Base-by-base conservation (phyloP, 345 rosid genomes). In the Turritis glabra region DNA sequence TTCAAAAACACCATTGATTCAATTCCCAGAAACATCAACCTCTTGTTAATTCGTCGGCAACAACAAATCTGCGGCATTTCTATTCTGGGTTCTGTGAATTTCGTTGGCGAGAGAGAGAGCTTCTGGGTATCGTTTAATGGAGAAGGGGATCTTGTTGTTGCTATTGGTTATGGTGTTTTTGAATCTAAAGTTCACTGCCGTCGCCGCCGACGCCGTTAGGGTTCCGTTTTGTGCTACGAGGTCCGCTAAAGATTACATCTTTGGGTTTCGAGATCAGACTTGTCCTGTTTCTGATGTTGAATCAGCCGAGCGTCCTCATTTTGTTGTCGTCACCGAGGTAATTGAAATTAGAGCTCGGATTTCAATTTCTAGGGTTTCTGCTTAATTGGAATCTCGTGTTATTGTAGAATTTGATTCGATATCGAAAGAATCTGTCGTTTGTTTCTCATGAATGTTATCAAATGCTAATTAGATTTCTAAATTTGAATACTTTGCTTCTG, bases 301-400 rank as follows among this genome's bases (percentile, higher is more conserved):
- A 30, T 84, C 85, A 27, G n/a, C 12, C 37, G n/a, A 60, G 3
- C 64, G 17, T 65, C 60, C 77, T 69, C 15, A 37, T 55, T 76
- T 84, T 44, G 52, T 79, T 61, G 82, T 85, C 7, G 87, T 91
- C 64, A 84, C 82, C 23, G 91, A 91, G 94, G 98, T 93, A 29
- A 27, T 27, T 43, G 25, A 15, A 15, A 17, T 21, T 60, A 4
- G 5, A 57, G 35, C 32, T 19, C 14, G 1, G 14, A 43, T 26
- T 5, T 15, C 52, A 30, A 8, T 35, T 67, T 25, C 30, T 43
- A 25, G 53, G 58, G 17, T 79, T 69, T 37, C 27, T 38, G 3
- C 5, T 13, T 38, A 29, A 19, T 48, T 30, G 9, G 8, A 17
- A 14, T 35, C 27, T 41, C 10, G 64, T 1, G 37, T 27, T 26